These are phyloP conservation scores for Cadophora gregata DNA, from an alignment of 2,329 filamentous ascomycete genomes.

Conservation along the genomic window DNA sequence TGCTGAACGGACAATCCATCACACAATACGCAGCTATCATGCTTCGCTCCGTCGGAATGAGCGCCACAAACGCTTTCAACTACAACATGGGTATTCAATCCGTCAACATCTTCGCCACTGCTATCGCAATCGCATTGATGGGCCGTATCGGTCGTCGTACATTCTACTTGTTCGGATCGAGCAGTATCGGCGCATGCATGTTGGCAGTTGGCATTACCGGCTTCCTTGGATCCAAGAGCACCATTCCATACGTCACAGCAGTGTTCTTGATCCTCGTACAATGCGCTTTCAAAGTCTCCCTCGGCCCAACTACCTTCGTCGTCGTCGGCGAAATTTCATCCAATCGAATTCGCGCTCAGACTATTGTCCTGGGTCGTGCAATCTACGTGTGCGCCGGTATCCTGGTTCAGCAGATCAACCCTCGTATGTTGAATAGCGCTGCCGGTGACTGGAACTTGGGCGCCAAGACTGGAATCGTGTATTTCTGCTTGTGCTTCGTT, in stretches of 20 bases:
- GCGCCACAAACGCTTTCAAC: slow-evolving; percentile 13
- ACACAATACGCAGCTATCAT: slow-evolving; percentile 12
- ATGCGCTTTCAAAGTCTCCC: slow-evolving; percentile 9
- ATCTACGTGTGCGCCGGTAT: slow-evolving; percentile 13
- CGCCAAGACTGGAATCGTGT: slow-evolving; percentile 15
- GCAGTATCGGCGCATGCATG: slow-evolving; percentile 13
- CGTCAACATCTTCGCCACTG: slow-evolving; percentile 10
- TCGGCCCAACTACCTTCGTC: slow-evolving; percentile 17
- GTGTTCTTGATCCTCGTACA: slow-evolving; percentile 16
- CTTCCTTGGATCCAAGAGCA: not conserved
- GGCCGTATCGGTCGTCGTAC: slow-evolving; percentile 4
- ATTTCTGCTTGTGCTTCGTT: slow-evolving; percentile 13
- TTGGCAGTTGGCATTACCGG: slow-evolving; percentile 8
- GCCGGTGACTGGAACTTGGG: slow-evolving; percentile 4
- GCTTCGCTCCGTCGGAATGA: slow-evolving; percentile 11
- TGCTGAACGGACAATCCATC: slow-evolving; percentile 17
- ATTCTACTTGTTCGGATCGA: slow-evolving; percentile 12
- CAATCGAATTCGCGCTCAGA: slow-evolving; percentile 15
- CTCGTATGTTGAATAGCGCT: slow-evolving; percentile 8
- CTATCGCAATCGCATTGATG: not conserved
- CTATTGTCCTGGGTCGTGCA: slow-evolving; percentile 17
- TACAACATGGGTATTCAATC: slow-evolving; percentile 19
- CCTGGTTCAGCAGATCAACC: slow-evolving; percentile 13
- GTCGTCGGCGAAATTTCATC: slow-evolving; percentile 17
- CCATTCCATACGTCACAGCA: not conserved